These are phyloP conservation scores for Sugiyamaella americana DNA, from an alignment of 805 yeast genomes.

Conservation along the genomic window DNA sequence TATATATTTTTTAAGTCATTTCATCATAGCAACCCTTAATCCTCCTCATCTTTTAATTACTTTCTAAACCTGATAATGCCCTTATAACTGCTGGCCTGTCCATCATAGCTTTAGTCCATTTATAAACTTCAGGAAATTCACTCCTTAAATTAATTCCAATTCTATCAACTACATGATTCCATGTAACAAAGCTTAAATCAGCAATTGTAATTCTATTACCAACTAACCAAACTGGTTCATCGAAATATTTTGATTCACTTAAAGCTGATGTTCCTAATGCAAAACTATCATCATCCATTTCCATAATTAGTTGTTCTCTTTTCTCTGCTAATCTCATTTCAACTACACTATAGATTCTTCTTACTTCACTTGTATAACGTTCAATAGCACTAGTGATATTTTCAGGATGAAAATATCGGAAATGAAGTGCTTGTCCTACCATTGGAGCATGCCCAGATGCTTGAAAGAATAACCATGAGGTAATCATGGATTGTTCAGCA, in stretches of 20 bases:
- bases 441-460: constrained; percentile 98
- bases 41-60: constrained; percentile 19
- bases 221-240: constrained; percentile 92
- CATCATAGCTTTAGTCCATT: constrained; percentile 96
- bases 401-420: constrained; percentile 81
- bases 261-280: constrained; percentile 84
- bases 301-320: constrained; percentile 85
- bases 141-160: constrained; percentile 81
- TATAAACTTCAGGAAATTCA: constrained; percentile 85
- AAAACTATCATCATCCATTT: constrained; percentile 81
- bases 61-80: constrained; percentile 63
- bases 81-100: constrained; percentile 85
- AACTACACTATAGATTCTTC: constrained; percentile 87
- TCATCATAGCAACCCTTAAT: not conserved
- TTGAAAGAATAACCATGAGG: constrained; percentile 89
- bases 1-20: not conserved
- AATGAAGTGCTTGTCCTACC: constrained; percentile 96
- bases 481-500: constrained; percentile 75
- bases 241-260: constrained; percentile 78
- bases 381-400: constrained; percentile 85
- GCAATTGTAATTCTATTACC: constrained; percentile 80
- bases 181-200: constrained; percentile 87
- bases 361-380: constrained; percentile 84
- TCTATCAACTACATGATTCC: constrained; percentile 94
- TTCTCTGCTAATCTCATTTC: constrained; percentile 94